These are phyloP conservation scores for Physcomitrium patens DNA, from an alignment of 225 moss, liverwort and hornwort genomes.

Conservation along the genomic window DNA sequence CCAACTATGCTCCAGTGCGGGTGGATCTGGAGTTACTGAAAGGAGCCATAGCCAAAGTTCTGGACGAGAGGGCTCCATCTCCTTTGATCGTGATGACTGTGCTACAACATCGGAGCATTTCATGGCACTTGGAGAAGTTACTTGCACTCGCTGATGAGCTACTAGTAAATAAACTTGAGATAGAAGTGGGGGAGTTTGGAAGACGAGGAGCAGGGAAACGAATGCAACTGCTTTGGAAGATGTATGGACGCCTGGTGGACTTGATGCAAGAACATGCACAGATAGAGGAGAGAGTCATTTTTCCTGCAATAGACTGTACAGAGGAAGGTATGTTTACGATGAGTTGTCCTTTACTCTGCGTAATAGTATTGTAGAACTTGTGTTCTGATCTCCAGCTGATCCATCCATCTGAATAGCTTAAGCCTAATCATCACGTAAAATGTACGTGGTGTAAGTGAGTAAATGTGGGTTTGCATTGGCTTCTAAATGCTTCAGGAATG, in stretches of 20 bases:
- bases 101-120: slow-evolving; percentile 81
- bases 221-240: slow-evolving; percentile 70
- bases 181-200: slow-evolving; percentile 45
- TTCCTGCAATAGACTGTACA: slow-evolving; percentile 69
- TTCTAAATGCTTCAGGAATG: slow-evolving; percentile 45
- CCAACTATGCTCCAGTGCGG: slow-evolving; percentile 69
- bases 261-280: slow-evolving; percentile 97
- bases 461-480: slow-evolving; percentile 8
- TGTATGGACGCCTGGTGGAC: slow-evolving; percentile 79
- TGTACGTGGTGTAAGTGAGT: slow-evolving; percentile 7
- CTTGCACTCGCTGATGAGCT: slow-evolving; percentile 59
- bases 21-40: slow-evolving; percentile 68
- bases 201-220: slow-evolving; percentile 51
- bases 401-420: slow-evolving; percentile 5
- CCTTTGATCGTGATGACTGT: slow-evolving; percentile 74
- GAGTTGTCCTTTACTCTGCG: not conserved
- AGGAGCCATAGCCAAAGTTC: slow-evolving; percentile 63
- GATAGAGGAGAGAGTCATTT: slow-evolving; percentile 91
- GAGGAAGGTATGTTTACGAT: slow-evolving; percentile 57
- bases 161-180: slow-evolving; percentile 50
- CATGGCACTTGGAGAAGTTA: slow-evolving; percentile 82
- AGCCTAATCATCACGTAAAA: slow-evolving; percentile 10
- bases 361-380: not conserved
- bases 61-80: slow-evolving; percentile 69
- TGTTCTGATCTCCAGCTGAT: not conserved